Evolutionary conservation across 805 yeast genomes (phyloP).

Genomic region (Tetrapisispora taiwanensis): DNA sequence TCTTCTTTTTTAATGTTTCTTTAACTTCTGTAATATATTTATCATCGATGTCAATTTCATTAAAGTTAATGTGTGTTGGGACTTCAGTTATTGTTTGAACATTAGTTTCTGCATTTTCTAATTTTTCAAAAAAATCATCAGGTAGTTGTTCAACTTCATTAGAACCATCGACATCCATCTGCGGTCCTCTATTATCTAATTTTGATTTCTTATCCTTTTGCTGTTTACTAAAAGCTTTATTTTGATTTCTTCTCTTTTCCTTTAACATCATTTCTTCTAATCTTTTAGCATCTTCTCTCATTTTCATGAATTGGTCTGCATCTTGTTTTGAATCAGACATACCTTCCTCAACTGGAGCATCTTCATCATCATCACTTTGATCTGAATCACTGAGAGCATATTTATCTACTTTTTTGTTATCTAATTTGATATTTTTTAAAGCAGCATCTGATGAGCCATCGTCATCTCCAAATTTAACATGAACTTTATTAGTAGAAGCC

Average conservation of each 20-base stretch:
- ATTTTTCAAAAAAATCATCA: conserved; percentile 30
- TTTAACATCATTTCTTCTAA: conserved; percentile 21
- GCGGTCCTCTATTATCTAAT: conserved; percentile 8
- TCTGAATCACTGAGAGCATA: conserved; percentile 4
- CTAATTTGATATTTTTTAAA: background rate
- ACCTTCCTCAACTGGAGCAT: conserved; percentile 44
- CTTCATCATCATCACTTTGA: conserved; percentile 29
- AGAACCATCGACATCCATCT: conserved; percentile 9
- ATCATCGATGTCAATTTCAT: conserved; percentile 17
- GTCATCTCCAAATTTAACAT: conserved; percentile 2
- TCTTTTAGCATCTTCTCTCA: conserved; percentile 20
- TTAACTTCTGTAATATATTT: conserved; percentile 12
- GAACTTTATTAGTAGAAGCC: background rate
- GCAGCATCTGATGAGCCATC: background rate
- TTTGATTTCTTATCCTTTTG: conserved; percentile 24
- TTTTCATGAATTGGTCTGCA: conserved; percentile 18
- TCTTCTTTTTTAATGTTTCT: conserved; percentile 15
- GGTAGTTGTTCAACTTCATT: conserved; percentile 33
- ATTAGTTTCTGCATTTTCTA: conserved; percentile 12
- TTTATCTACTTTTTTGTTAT: background rate
- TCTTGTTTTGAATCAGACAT: conserved; percentile 20
- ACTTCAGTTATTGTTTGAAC: conserved; percentile 9
- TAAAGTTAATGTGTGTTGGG: conserved; percentile 30
- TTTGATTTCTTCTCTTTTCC: conserved; percentile 28
- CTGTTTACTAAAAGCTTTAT: conserved; percentile 24